A percentile compares a stretch with the other conserved stretches of the same genome.
Conservation (phyloP, 805 yeast genomes). For the Candida saitoana region DNA sequence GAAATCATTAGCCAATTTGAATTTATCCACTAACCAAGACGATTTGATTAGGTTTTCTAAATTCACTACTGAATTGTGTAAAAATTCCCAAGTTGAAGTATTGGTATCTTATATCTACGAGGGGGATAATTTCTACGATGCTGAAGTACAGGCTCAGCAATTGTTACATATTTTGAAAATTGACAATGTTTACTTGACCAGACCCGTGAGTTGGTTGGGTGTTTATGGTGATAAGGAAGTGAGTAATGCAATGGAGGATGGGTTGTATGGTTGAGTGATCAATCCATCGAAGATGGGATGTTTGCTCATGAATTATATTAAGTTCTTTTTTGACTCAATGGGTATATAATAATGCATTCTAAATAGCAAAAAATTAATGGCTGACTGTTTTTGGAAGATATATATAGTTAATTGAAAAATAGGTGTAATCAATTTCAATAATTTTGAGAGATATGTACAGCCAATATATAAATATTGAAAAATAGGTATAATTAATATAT, state of each 20-base stretch:
- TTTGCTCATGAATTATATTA: no score
- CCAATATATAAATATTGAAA: no score
- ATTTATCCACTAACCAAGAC: slow-evolving; percentile 9
- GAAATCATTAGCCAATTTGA: slow-evolving; percentile 26
- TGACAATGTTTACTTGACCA: slow-evolving; percentile 29
- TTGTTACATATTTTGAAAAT: slow-evolving; percentile 22
- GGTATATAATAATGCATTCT: no score
- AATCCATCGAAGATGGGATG: no score
- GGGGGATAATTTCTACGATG: slow-evolving; percentile 83
- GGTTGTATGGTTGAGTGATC: slow-evolving; percentile 53
- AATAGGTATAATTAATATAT: no score
- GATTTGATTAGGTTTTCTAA: slow-evolving; percentile 2
- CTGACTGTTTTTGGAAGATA: no score
- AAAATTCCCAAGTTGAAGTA: slow-evolving; percentile 16
- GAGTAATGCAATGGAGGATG: slow-evolving; percentile 70
- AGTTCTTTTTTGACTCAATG: no score
- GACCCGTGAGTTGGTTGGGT: slow-evolving; percentile 80
- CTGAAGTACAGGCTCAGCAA: slow-evolving; percentile 45
- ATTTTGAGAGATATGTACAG: no score
- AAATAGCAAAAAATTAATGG: no score
- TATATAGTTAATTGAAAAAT: no score
- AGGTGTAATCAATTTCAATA: no score
- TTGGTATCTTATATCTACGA: slow-evolving; percentile 71
- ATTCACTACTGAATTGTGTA: slow-evolving; percentile 2
- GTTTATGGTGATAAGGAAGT: slow-evolving; percentile 73